Percentiles rank a stretch among this genome's conserved stretches.
Conservation (phyloP, 202 grass and related monocot species). For the Hordeum pubiflorum region DNA sequence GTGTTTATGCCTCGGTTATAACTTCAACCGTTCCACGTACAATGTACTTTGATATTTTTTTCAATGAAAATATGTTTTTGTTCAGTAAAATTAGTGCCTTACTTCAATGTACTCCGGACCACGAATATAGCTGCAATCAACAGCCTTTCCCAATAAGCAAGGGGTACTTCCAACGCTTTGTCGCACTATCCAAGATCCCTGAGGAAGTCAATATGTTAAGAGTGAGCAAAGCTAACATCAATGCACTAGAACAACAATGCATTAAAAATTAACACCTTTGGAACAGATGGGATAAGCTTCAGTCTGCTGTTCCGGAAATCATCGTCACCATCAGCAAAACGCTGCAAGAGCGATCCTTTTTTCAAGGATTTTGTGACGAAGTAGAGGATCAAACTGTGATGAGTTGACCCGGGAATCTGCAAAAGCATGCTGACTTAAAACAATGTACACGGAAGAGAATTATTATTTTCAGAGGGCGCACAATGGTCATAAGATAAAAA, state of each 20-base stretch:
- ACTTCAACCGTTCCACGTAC: background rate
- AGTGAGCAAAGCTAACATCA: constrained; percentile 4
- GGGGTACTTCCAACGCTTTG: constrained; percentile 89
- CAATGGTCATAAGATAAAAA: background rate
- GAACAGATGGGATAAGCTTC: constrained; percentile 94
- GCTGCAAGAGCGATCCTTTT: constrained; percentile 77
- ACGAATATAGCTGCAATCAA: constrained; percentile 84
- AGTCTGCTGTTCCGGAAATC: constrained; percentile 90
- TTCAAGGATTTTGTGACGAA: constrained; percentile 61
- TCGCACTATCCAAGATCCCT: constrained; percentile 97
- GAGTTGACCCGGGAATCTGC: constrained; percentile 82
- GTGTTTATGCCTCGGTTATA: background rate
- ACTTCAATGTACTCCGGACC: constrained; percentile 88
- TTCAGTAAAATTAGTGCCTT: constrained; percentile 16
- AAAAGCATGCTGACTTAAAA: constrained; percentile 25
- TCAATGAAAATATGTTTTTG: background rate
- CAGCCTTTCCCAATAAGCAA: constrained; percentile 91
- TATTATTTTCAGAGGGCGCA: background rate
- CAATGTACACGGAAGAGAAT: background rate
- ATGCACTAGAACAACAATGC: background rate
- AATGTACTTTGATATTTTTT: background rate
- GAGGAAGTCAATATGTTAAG: constrained; percentile 16
- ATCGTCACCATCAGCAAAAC: constrained; percentile 85
- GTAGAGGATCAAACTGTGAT: constrained; percentile 94
- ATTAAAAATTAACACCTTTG: constrained; percentile 47